Base-by-base conservation (phyloP, 768 basidiomycete species). In the Lactarius hengduanensis region DNA sequence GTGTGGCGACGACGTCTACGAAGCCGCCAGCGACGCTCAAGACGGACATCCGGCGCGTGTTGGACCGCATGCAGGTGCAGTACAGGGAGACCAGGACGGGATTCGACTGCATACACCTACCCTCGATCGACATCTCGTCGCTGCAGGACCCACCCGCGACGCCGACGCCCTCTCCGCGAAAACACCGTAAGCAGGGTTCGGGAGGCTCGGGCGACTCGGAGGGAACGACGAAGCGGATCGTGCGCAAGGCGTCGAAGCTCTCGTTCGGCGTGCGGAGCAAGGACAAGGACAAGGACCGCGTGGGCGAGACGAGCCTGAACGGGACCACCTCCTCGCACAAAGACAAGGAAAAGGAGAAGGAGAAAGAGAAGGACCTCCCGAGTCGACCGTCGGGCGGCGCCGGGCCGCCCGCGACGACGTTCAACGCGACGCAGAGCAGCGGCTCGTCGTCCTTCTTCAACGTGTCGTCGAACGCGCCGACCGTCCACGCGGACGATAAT, bases 41-140 rank as follows among this genome's bases (percentile, higher is more conserved):
- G 76, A 78, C 82, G 64, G 96, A 98, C 76, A 89, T 99, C 69
- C 82, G 84, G 58, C 84, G 85, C 15, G 96, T 97, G 1, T 83
- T 98, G 45, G 92, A 96, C 72, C 86, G 96, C 57, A 94, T 98
- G 87, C 94, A 96, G 69, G 91, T 99, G 38, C 93, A 94, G 76
- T 94, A 97, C 74, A 85, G 94, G 47, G 91, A 94, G 75, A 94
- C 86, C 71, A 92, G 89, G 77, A 81, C 86, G 64, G 97, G 96
- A 2, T 98, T 94, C 75, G 96, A 99, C 76, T 99, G 97, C 78
- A 91, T 96, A 28, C 94, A 99, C 75, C 77, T 92, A 36, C 96
- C 96, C 0, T 95, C 93, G 34, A 98, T 98, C 76, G 95, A 97
- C 74, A 78, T 98, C 11, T 82, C 90, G 4, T 90, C 92, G 16